These are phyloP conservation scores for Herpetospermum pedunculosum DNA, from an alignment of 306 rosid genomes.

Conservation along the genomic window DNA sequence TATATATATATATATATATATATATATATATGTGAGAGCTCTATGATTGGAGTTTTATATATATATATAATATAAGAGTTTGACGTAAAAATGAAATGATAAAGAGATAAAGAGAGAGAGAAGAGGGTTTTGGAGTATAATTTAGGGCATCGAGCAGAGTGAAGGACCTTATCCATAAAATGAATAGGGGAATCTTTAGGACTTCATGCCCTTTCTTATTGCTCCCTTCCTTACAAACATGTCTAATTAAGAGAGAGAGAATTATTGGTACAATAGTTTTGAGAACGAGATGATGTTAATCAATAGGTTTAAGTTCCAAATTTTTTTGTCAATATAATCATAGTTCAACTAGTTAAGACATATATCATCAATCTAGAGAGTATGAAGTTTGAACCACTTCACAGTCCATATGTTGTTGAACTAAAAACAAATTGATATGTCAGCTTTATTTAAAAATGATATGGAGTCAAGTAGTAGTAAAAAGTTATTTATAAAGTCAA, in stretches of 20 bases:
- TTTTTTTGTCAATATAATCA: too few relatives aligned
- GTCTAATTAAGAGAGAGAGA: not conserved
- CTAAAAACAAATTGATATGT: too few relatives aligned
- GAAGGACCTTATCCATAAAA: conserved; percentile 9
- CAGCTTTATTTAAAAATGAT: too few relatives aligned
- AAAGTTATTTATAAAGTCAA: too few relatives aligned
- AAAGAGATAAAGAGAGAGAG: not conserved
- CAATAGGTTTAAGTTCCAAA: not conserved
- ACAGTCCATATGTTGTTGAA: too few relatives aligned
- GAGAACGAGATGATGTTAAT: not conserved
- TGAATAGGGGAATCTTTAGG: conserved; percentile 12
- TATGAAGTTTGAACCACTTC: too few relatives aligned
- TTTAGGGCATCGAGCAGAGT: conserved; percentile 8
- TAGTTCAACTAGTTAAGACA: too few relatives aligned
- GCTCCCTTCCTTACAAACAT: conserved; percentile 13
- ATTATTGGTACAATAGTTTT: not conserved
- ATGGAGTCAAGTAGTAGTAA: not conserved
- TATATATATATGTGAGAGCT: too few relatives aligned
- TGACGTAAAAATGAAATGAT: not conserved
- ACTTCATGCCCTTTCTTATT: not conserved
- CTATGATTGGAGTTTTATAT: not conserved
- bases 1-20: too few relatives aligned
- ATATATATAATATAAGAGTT: too few relatives aligned
- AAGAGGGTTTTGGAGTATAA: not conserved
- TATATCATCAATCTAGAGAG: too few relatives aligned